phyloP scores from a whole-genome alignment of 83 land plant species.

The Larix sibirica region DNA sequence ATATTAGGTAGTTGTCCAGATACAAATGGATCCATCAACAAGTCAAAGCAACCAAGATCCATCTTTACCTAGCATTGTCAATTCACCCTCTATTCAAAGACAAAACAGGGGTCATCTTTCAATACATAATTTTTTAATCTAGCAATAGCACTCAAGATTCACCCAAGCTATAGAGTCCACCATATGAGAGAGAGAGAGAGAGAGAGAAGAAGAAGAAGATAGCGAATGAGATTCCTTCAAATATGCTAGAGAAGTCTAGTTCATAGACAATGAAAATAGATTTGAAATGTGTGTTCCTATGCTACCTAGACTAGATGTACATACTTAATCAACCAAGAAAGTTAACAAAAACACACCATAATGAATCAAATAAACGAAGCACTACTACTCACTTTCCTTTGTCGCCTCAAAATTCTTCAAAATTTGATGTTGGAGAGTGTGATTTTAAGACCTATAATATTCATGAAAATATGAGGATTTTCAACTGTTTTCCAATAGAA shows the following conservation, averaged over 20 bases:
- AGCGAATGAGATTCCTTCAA: constrained; percentile 54
- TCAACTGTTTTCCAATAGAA: no score
- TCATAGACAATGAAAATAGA: constrained; percentile 86
- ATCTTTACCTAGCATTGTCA: constrained; percentile 74
- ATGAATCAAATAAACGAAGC: no score
- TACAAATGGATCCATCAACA: constrained; percentile 67
- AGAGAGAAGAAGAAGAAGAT: constrained; percentile 54
- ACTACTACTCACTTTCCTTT: no score
- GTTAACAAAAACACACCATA: no score
- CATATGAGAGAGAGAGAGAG: no score
- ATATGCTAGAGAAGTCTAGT: constrained; percentile 51
- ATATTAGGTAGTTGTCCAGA: no score
- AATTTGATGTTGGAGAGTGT: no score
- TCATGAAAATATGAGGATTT: no score
- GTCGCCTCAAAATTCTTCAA: no score
- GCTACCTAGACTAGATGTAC: constrained; percentile 83
- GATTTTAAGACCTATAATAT: no score
- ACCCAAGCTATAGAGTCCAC: constrained; percentile 74
- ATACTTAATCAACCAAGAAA: no score
- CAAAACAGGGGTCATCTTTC: constrained; percentile 42
- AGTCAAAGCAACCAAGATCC: constrained; percentile 60
- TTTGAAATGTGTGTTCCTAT: constrained; percentile 71
- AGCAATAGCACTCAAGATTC: constrained; percentile 52
- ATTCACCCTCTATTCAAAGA: constrained; percentile 88
- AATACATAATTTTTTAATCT: constrained; percentile 34